phyloP scores from a whole-genome alignment of 495 filamentous ascomycete species.

The Penicillium bovifimosum region DNA sequence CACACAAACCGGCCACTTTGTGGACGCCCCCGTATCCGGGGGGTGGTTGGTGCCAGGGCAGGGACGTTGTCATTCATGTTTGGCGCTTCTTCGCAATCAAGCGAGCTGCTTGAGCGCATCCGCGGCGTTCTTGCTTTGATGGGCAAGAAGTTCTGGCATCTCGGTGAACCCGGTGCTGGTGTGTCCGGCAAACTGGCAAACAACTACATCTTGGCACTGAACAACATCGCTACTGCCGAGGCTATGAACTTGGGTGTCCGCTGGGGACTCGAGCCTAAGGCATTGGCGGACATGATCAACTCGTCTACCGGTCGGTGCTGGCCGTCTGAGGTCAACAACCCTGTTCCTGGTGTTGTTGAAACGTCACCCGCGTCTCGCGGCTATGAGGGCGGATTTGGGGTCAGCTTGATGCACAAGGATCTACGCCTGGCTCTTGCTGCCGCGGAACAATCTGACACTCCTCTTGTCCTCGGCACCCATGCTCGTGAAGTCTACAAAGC shows the following conservation, averaged over 20 bases:
- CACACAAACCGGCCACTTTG: slow-evolving; percentile 54
- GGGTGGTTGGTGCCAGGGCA: slow-evolving; percentile 76
- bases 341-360: slow-evolving; percentile 77
- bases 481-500: slow-evolving; percentile 65
- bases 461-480: slow-evolving; percentile 57
- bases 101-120: slow-evolving; percentile 52
- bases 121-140: slow-evolving; percentile 64
- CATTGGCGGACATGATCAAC: slow-evolving; percentile 76
- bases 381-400: slow-evolving; percentile 78
- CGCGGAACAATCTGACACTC: slow-evolving; percentile 60
- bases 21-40: slow-evolving; percentile 82
- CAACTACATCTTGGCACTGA: slow-evolving; percentile 87
- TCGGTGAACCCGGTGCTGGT: slow-evolving; percentile 73
- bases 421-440: slow-evolving; percentile 67
- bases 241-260: slow-evolving; percentile 87
- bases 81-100: slow-evolving; percentile 51
- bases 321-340: slow-evolving; percentile 90
- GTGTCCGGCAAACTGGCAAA: slow-evolving; percentile 86
- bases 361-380: slow-evolving; percentile 65
- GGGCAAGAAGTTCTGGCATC: slow-evolving; percentile 77
- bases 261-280: slow-evolving; percentile 77
- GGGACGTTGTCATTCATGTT: slow-evolving; percentile 85
- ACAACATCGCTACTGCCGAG: slow-evolving; percentile 88
- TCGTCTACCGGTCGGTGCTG: slow-evolving; percentile 82
- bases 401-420: slow-evolving; percentile 82